Evolutionary conservation across 2,329 filamentous ascomycete species (phyloP).

Genomic region (Claviceps purpurea): DNA sequence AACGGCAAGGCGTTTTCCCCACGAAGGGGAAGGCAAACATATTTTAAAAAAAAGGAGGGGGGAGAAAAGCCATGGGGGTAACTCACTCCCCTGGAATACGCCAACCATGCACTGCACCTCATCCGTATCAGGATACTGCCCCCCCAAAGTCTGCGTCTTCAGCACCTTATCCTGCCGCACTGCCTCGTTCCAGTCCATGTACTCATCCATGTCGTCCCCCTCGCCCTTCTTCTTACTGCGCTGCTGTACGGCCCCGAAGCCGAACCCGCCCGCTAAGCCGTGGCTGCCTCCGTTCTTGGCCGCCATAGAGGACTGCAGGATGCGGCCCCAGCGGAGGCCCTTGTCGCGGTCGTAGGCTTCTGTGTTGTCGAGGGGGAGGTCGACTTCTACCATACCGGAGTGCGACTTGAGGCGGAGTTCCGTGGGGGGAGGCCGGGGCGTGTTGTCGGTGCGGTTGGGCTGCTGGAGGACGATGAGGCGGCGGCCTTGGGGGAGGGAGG

Average conservation of each 20-base stretch:
- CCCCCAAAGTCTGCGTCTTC: slow-evolving; percentile 71
- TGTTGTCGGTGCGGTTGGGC: slow-evolving; percentile 57
- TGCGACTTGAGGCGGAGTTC: slow-evolving; percentile 71
- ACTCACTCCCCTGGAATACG: slow-evolving; percentile 70
- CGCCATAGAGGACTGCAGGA: slow-evolving; percentile 48
- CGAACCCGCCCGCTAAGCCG: slow-evolving; percentile 62
- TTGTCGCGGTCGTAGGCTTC: slow-evolving; percentile 71
- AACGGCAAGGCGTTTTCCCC: too few species aligned
- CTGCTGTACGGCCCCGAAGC: slow-evolving; percentile 38
- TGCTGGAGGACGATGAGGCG: slow-evolving; percentile 79
- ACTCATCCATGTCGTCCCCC: slow-evolving; percentile 32
- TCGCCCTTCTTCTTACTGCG: slow-evolving; percentile 26
- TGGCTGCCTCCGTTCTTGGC: slow-evolving; percentile 51
- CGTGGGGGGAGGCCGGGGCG: slow-evolving; percentile 39
- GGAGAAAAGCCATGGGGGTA: too few species aligned
- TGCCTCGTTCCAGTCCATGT: slow-evolving; percentile 52
- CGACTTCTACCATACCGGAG: slow-evolving; percentile 78
- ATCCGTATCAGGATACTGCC: slow-evolving; percentile 57
- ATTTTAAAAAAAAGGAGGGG: background rate
- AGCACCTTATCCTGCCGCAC: slow-evolving; percentile 59
- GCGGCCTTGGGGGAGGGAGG: slow-evolving; percentile 45
- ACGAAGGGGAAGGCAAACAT: background rate
- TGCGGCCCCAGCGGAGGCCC: slow-evolving; percentile 70
- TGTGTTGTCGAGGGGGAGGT: slow-evolving; percentile 66
- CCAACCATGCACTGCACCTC: slow-evolving; percentile 82